These are phyloP conservation scores for Trichosporon sp. DNA, from an alignment of 1,284 basidiomycete species.

Conservation along the genomic window DNA sequence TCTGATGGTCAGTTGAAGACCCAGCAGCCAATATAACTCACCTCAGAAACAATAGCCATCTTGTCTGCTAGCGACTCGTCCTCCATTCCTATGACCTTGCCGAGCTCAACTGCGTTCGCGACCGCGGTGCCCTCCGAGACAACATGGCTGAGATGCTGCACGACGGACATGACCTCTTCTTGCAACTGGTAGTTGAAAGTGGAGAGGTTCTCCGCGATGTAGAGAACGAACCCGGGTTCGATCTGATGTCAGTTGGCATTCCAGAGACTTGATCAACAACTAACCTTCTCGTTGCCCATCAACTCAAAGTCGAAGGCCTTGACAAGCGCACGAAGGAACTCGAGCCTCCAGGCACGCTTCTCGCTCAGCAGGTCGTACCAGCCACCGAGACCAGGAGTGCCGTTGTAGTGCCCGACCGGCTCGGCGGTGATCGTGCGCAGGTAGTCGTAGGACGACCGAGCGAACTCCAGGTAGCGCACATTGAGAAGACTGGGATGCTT, in stretches of 20 bases:
- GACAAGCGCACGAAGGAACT: constrained; percentile 77
- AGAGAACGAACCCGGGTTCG: constrained; percentile 76
- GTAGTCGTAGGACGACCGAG: constrained; percentile 74
- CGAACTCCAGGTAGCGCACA: constrained; percentile 73
- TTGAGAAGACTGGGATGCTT: constrained; percentile 90
- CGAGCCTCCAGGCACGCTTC: constrained; percentile 74
- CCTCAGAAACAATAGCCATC: constrained; percentile 27
- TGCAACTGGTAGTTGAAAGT: constrained; percentile 88
- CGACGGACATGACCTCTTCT: constrained; percentile 83
- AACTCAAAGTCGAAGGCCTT: constrained; percentile 70
- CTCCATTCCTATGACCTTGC: constrained; percentile 40
- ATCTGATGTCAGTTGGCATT: constrained; percentile 55
- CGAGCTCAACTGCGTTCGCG: constrained; percentile 49
- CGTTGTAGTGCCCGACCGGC: constrained; percentile 31
- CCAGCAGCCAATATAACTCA: not conserved
- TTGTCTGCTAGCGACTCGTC: constrained; percentile 24
- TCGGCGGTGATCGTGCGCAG: constrained; percentile 60
- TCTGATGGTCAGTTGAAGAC: constrained; percentile 5
- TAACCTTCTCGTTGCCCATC: constrained; percentile 35
- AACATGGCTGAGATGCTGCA: constrained; percentile 72
- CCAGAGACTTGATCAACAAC: constrained; percentile 41
- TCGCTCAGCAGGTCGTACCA: constrained; percentile 91
- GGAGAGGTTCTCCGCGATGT: constrained; percentile 90
- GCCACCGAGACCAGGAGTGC: constrained; percentile 65
- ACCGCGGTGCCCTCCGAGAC: constrained; percentile 81